Conservation (phyloP, 2,329 filamentous ascomycete species). For the Tolypocladium ophioglossoides region DNA sequence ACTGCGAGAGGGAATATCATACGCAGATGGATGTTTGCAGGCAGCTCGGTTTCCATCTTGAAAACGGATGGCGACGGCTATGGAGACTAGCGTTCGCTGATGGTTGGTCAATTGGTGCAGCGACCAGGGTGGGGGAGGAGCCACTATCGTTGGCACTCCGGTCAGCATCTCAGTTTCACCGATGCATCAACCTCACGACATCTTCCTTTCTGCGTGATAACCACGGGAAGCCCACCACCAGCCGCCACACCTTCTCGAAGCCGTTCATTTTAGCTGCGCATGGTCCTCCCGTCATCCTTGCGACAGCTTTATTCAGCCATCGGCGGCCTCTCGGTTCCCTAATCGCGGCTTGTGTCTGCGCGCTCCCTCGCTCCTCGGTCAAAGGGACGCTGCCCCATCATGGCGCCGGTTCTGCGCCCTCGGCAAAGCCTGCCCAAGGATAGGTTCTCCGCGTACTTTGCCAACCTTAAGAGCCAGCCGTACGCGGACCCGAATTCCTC, state of each 20-base stretch:
- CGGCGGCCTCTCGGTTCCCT: background rate
- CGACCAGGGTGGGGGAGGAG: background rate
- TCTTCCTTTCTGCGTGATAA: background rate
- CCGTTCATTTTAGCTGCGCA: background rate
- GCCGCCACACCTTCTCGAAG: too few species aligned
- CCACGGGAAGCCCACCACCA: background rate
- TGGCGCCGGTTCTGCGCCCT: conserved; percentile 31
- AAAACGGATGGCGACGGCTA: background rate
- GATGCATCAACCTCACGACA: background rate
- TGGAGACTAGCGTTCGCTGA: background rate
- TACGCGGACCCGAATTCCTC: conserved; percentile 54
- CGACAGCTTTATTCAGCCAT: background rate
- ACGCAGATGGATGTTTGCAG: background rate
- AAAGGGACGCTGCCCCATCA: conserved; percentile 8
- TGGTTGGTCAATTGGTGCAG: background rate
- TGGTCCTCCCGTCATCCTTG: background rate
- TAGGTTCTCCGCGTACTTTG: conserved; percentile 56
- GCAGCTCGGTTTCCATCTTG: too few species aligned
- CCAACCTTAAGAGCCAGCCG: conserved; percentile 55
- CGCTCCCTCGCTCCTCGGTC: background rate
- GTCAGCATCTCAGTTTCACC: background rate
- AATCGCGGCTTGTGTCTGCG: background rate
- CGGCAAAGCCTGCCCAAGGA: conserved; percentile 56
- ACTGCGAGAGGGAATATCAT: background rate
- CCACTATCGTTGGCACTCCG: background rate